Conservation (phyloP, 768 basidiomycete genomes). For the Russula emetica region DNA sequence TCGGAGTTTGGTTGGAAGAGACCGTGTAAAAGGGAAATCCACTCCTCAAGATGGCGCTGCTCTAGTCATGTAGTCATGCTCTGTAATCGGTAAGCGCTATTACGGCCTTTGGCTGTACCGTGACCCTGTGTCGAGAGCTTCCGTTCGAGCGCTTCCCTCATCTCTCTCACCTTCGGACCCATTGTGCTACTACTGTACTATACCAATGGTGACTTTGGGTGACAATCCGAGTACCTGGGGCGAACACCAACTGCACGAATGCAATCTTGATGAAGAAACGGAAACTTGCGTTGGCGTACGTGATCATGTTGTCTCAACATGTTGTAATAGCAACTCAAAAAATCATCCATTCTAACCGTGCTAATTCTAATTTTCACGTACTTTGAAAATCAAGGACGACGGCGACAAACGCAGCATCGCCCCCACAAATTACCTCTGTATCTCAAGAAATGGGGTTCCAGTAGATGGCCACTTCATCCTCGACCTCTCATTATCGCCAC, state of each 20-base stretch:
- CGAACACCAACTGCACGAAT: neutral
- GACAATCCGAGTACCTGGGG: neutral
- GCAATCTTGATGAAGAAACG: neutral
- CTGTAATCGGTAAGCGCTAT: neutral
- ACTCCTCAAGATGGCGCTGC: too few relatives aligned
- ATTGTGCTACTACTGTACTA: neutral
- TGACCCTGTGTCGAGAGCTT: neutral
- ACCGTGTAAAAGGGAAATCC: too few relatives aligned
- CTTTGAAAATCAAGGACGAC: neutral
- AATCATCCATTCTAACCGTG: neutral
- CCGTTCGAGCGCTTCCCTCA: neutral
- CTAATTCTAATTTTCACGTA: neutral
- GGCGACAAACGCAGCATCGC: neutral
- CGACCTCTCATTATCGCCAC: conserved; percentile 5
- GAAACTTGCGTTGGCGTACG: neutral
- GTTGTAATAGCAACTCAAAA: neutral
- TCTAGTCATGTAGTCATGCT: too few relatives aligned
- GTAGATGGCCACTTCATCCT: conserved; percentile 11
- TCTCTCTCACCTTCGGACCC: neutral
- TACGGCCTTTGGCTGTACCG: neutral
- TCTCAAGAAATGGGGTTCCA: neutral
- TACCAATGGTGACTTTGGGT: neutral
- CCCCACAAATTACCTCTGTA: neutral
- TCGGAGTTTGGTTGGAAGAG: neutral
- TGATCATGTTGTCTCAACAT: neutral